phyloP scores from a whole-genome alignment of 1,284 basidiomycete species.

The Takashimella tepidaria region DNA sequence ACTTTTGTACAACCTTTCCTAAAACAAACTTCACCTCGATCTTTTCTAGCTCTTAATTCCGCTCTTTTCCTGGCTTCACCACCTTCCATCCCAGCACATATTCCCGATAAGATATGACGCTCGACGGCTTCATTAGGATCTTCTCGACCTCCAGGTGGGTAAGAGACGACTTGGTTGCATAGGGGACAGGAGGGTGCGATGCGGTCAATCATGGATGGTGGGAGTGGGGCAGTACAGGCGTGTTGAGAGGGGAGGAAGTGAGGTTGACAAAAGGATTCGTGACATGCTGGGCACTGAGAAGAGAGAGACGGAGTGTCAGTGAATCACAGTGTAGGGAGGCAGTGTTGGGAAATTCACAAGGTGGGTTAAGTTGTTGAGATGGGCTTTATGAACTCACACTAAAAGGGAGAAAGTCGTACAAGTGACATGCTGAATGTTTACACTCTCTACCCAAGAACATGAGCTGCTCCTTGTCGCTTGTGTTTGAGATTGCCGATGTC shows the following conservation, averaged over 20 bases:
- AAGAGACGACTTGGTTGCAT: slow-evolving; percentile 40
- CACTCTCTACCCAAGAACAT: slow-evolving; percentile 46
- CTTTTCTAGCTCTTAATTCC: slow-evolving; percentile 34
- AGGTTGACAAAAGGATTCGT: slow-evolving; percentile 43
- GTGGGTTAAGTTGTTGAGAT: neutral
- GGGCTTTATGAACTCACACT: slow-evolving; percentile 23
- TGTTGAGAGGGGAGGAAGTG: slow-evolving; percentile 46
- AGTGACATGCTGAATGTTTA: slow-evolving; percentile 42
- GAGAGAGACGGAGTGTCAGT: too few relatives aligned
- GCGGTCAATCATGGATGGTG: slow-evolving; percentile 42
- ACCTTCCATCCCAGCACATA: slow-evolving; percentile 38
- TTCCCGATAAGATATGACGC: slow-evolving; percentile 38
- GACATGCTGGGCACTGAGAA: slow-evolving; percentile 45
- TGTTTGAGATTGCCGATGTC: too few relatives aligned
- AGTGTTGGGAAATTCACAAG: neutral
- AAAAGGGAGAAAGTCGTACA: slow-evolving; percentile 48
- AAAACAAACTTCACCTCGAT: slow-evolving; percentile 44
- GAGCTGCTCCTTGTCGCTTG: slow-evolving; percentile 27
- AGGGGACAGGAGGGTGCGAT: slow-evolving; percentile 46
- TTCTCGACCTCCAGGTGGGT: slow-evolving; percentile 13
- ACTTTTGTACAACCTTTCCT: slow-evolving; percentile 39
- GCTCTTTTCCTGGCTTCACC: slow-evolving; percentile 38
- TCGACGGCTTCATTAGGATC: slow-evolving; percentile 46
- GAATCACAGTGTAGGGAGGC: slow-evolving; percentile 2
- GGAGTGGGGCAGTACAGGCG: slow-evolving; percentile 39